Base-by-base conservation (phyloP, 2,329 filamentous ascomycete species). In the Fusarium penzigii region DNA sequence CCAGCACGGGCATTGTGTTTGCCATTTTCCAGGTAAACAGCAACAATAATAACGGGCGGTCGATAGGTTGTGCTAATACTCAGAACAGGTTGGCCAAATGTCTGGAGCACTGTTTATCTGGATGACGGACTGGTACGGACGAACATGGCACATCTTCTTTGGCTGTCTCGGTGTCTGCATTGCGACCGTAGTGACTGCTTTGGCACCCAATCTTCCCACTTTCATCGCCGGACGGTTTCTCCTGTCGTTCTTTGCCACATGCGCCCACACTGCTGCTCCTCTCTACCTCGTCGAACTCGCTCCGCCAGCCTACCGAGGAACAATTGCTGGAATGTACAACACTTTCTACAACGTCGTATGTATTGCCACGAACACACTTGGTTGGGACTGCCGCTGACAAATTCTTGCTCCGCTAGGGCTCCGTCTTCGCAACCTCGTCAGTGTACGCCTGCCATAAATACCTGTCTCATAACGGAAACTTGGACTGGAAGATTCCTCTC, bases 211-310 rank as follows among this genome's bases (percentile, higher is more conserved):
- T 51, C 73, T 67, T 34, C 59, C 69, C 7, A 70, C 68, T 47
- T 82, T 85, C 61, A 82, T 84, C 65, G 80, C 72, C 14, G 76
- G 77, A 1, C 72, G 78, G 6, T 80, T 79, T 59, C 56, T 80
- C 1, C 63, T 80, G 8, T 74, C 75, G 2, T 81, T 79, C 58
- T 83, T 83, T 46, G 80, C 83, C 29, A 77, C 79, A 1, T 80
- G 84, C 46, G 78, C 79, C 2, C 75, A 78, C 12, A 77, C 78
- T 3, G 80, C 82, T 1, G 82, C 81, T 1, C 83, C 83, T 1
- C 75, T 82, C 3, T 85, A 84, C 60, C 76, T 84, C 12, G 79
- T 82, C 29, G 84, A 87, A 64, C 80, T 84, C 45, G 75, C 81
- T 0, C 83, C 85, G 51, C 82, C 84, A 2, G 74, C 76, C 5